Conservation (phyloP, 2,329 filamentous ascomycete species). For the Clarireedia homoeocarpa region DNA sequence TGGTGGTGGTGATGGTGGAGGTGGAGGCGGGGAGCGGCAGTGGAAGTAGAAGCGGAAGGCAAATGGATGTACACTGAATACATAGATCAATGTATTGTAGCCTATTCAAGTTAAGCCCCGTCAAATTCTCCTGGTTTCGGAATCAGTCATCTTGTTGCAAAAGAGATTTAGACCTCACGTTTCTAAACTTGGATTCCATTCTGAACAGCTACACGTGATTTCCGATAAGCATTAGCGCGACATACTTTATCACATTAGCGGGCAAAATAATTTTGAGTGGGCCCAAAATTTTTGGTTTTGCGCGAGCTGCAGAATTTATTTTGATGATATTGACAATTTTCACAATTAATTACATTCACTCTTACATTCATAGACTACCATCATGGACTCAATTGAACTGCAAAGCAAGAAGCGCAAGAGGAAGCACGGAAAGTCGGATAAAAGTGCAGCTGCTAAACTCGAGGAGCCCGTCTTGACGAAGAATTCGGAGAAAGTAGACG, state of each 20-base stretch:
- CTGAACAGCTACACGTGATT: background rate
- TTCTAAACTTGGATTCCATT: too few species aligned
- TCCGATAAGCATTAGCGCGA: background rate
- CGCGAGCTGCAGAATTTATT: background rate
- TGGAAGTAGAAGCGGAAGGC: too few species aligned
- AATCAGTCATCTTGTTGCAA: too few species aligned
- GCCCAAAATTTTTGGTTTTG: background rate
- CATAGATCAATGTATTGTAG: too few species aligned
- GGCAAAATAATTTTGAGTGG: background rate
- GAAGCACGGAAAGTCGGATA: slow-evolving; percentile 25
- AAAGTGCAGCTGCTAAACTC: background rate
- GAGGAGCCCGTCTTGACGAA: background rate
- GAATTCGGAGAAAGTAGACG: background rate
- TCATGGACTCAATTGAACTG: slow-evolving; percentile 23
- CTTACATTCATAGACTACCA: background rate
- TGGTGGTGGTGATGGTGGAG: too few species aligned
- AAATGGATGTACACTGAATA: too few species aligned
- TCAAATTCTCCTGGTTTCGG: too few species aligned
- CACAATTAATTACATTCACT: background rate
- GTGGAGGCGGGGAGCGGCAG: too few species aligned
- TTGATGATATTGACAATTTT: background rate
- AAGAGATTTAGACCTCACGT: too few species aligned
- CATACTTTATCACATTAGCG: background rate
- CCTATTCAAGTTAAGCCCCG: too few species aligned
- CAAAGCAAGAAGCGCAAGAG: slow-evolving; percentile 30